Evolutionary conservation across 345 rosid genomes (phyloP).

Genomic region (Draba incana): DNA sequence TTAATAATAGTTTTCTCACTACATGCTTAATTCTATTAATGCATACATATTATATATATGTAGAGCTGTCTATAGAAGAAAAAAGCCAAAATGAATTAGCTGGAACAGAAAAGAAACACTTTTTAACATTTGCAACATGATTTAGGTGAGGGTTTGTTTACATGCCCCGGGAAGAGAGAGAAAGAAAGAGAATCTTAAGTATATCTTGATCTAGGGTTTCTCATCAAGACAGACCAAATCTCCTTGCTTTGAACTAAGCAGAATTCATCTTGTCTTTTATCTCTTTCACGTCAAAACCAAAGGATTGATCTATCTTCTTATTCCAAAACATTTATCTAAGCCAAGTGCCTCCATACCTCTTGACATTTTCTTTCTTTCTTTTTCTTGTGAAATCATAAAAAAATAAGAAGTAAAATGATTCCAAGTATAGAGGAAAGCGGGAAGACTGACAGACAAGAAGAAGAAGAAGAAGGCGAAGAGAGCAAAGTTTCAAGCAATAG

Average conservation of each 20-base stretch:
- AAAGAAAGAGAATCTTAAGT: slow-evolving; percentile 31
- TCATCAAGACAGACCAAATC: slow-evolving; percentile 34
- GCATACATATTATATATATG: neutral
- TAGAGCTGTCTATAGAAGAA: slow-evolving; percentile 33
- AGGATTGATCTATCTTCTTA: slow-evolving; percentile 25
- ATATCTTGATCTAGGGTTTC: slow-evolving; percentile 45
- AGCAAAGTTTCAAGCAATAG: slow-evolving; percentile 76
- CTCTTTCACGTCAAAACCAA: slow-evolving; percentile 28
- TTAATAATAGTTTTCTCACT: neutral
- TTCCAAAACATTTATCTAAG: slow-evolving; percentile 9
- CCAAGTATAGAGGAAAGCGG: slow-evolving; percentile 22
- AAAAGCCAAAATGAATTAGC: slow-evolving; percentile 40
- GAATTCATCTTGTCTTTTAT: slow-evolving; percentile 25
- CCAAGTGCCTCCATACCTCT: slow-evolving; percentile 4
- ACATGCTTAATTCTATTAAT: slow-evolving; percentile 11
- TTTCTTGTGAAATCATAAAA: neutral
- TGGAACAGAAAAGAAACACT: slow-evolving; percentile 40
- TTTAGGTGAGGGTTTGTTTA: slow-evolving; percentile 43
- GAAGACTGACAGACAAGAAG: slow-evolving; percentile 7
- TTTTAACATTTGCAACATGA: slow-evolving; percentile 41
- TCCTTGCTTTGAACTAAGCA: slow-evolving; percentile 31
- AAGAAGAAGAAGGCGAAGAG: slow-evolving; percentile 49
- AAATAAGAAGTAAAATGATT: slow-evolving; percentile 12
- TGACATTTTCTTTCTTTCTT: neutral
- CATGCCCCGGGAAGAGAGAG: slow-evolving; percentile 32